Conservation (phyloP, 805 yeast genomes). For the Suhomyces faveliae region DNA sequence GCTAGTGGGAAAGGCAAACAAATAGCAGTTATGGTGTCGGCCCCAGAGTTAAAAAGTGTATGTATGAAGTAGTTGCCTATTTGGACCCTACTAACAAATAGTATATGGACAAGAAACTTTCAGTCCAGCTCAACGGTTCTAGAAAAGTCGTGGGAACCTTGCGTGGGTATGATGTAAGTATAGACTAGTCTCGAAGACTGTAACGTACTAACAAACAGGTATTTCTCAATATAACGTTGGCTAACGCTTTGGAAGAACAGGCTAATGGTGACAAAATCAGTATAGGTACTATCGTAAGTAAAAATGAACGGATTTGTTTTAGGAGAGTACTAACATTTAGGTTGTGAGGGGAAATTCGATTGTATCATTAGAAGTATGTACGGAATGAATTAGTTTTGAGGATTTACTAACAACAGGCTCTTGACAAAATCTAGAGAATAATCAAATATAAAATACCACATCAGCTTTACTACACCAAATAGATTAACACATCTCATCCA, state of each 20-base stretch:
- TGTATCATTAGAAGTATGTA: slow-evolving; percentile 63
- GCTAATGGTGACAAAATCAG: slow-evolving; percentile 48
- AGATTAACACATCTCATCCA: not conserved
- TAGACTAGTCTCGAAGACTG: not conserved
- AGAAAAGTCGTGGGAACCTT: slow-evolving; percentile 77
- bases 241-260: slow-evolving; percentile 65
- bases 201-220: slow-evolving; percentile 33
- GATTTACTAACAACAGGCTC: slow-evolving; percentile 33
- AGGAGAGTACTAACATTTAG: slow-evolving; percentile 22
- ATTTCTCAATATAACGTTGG: slow-evolving; percentile 70
- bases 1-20: not conserved
- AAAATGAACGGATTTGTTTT: not conserved
- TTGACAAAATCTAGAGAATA: slow-evolving; percentile 27
- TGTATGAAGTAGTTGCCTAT: slow-evolving; percentile 18
- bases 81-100: slow-evolving; percentile 29
- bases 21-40: slow-evolving; percentile 48
- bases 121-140: slow-evolving; percentile 74
- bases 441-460: too few relatives aligned
- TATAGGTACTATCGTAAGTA: slow-evolving; percentile 61
- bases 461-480: too few relatives aligned
- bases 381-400: not conserved
- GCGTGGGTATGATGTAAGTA: slow-evolving; percentile 74
- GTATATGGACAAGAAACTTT: slow-evolving; percentile 77
- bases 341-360: slow-evolving; percentile 78
- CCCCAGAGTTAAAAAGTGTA: slow-evolving; percentile 59